Evolutionary conservation across 345 rosid genomes (phyloP).

Genomic region (Arabidopsis arenosa): DNA sequence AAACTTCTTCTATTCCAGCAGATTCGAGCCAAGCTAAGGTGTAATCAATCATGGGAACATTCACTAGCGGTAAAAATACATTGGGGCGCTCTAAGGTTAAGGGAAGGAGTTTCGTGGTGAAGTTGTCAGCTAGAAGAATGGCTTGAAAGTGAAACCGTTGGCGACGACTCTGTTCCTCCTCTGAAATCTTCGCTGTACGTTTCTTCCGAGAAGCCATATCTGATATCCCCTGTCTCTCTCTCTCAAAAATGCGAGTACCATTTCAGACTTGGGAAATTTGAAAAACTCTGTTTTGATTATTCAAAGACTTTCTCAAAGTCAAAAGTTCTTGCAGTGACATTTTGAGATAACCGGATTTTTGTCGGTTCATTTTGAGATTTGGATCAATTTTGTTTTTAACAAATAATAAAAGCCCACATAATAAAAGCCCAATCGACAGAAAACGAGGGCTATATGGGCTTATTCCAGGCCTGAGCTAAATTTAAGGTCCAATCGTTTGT

Average conservation of each 20-base stretch:
- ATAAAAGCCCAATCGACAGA: too few species aligned
- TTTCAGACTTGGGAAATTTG: too few species aligned
- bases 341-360: too few species aligned
- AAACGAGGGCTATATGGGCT: too few species aligned
- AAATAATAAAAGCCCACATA: too few species aligned
- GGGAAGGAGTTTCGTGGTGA: conserved; percentile 93
- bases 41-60: conserved; percentile 88
- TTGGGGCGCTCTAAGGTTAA: conserved; percentile 97
- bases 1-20: conserved; percentile 90
- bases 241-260: not conserved
- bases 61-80: conserved; percentile 80
- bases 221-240: not conserved
- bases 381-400: too few species aligned
- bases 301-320: too few species aligned
- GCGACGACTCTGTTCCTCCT: conserved; percentile 58
- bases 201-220: conserved; percentile 72
- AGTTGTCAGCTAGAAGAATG: conserved; percentile 93
- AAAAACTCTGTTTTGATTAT: too few species aligned
- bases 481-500: too few species aligned
- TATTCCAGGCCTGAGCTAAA: too few species aligned
- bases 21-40: conserved; percentile 92
- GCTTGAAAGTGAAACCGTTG: conserved; percentile 84
- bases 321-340: too few species aligned
- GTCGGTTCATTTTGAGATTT: too few species aligned
- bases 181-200: conserved; percentile 61